These are phyloP conservation scores for Blastocystis sp. DNA, from an alignment of 352 stramenopile genomes.

Conservation along the genomic window DNA sequence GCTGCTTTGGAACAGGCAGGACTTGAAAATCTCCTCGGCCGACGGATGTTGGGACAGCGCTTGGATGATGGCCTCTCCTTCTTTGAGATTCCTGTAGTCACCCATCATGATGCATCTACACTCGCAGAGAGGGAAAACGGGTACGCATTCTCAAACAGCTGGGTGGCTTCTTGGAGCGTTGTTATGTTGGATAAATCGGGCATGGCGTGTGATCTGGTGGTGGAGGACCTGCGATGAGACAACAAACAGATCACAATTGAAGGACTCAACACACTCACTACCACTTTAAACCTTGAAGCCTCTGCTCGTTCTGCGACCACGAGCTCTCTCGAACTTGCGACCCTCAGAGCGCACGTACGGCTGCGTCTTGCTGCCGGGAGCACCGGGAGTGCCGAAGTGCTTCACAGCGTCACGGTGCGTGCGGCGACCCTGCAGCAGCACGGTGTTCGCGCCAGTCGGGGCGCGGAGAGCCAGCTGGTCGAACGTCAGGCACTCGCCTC, in stretches of 20 bases:
- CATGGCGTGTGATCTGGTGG: background rate
- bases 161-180: slow-evolving; percentile 41
- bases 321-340: no score
- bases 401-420: no score
- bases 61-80: slow-evolving; percentile 51
- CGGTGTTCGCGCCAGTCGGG: no score
- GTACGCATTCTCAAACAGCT: slow-evolving; percentile 48
- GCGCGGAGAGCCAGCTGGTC: no score
- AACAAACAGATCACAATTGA: slow-evolving; percentile 66
- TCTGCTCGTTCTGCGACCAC: no score
- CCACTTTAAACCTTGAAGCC: slow-evolving; percentile 59
- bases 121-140: background rate
- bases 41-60: background rate
- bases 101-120: slow-evolving; percentile 51
- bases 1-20: slow-evolving; percentile 28
- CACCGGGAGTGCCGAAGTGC: no score
- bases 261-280: slow-evolving; percentile 51
- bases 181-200: slow-evolving; percentile 42
- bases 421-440: no score
- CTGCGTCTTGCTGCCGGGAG: no score
- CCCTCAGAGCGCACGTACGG: no score
- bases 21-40: slow-evolving; percentile 19
- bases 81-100: slow-evolving; percentile 22
- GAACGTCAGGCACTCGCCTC: no score
- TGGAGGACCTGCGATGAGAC: background rate